These are phyloP conservation scores for Hevea brasiliensis DNA, from an alignment of 345 rosid species.

Conservation along the genomic window DNA sequence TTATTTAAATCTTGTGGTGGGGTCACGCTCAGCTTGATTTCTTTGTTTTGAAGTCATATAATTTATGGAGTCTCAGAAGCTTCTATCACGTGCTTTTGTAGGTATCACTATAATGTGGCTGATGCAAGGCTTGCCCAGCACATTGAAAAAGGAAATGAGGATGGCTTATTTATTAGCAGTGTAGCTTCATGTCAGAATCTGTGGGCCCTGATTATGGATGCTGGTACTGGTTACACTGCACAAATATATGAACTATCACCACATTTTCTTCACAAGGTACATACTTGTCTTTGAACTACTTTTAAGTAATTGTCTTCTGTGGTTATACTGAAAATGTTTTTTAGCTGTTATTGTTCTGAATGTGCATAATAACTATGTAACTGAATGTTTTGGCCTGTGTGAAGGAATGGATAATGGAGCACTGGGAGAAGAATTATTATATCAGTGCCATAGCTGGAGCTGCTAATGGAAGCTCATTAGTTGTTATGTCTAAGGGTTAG, in stretches of 20 bases:
- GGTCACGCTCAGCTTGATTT: background rate
- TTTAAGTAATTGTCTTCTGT: background rate
- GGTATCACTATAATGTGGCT: slow-evolving; percentile 95
- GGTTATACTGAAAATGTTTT: background rate
- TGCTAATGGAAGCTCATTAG: slow-evolving; percentile 82
- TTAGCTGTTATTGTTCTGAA: background rate
- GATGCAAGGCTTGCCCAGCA: slow-evolving; percentile 76
- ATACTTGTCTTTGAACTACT: background rate
- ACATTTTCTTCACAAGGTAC: slow-evolving; percentile 81
- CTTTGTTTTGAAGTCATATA: background rate
- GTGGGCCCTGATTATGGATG: slow-evolving; percentile 99
- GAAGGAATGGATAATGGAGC: slow-evolving; percentile 99
- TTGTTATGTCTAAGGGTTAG: slow-evolving; percentile 98
- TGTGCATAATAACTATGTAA: background rate
- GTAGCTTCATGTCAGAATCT: slow-evolving; percentile 88
- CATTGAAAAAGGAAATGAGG: slow-evolving; percentile 89
- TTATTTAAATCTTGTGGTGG: no score
- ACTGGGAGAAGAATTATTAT: slow-evolving; percentile 96
- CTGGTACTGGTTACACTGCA: slow-evolving; percentile 78
- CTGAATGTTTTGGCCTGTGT: slow-evolving; percentile 5
- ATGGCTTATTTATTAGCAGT: slow-evolving; percentile 89
- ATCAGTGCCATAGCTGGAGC: slow-evolving; percentile 95
- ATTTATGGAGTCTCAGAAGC: background rate
- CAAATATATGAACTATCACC: slow-evolving; percentile 92
- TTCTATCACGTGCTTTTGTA: slow-evolving; percentile 26